Evolutionary conservation across 805 yeast species (phyloP).

Genomic region (Scheffersomyces lignosus): DNA sequence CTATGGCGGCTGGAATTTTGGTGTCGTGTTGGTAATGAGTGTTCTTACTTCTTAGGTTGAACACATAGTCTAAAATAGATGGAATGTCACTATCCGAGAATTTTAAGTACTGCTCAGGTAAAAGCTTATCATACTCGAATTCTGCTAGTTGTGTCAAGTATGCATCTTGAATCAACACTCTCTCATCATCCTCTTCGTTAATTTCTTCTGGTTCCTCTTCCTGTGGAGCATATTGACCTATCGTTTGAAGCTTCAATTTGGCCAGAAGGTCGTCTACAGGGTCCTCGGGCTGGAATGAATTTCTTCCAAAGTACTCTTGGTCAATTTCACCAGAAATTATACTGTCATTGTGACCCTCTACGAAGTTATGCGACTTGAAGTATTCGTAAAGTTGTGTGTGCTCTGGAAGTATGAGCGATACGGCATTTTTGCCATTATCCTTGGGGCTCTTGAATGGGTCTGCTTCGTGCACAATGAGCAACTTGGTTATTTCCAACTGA

Average conservation of each 20-base stretch:
- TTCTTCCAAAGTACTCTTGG: conserved; percentile 7
- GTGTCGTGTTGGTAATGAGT: conserved; percentile 44
- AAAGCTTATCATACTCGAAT: conserved; percentile 57
- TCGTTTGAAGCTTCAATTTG: conserved; percentile 33
- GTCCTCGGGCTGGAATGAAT: conserved; percentile 9
- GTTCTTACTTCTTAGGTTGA: conserved; percentile 43
- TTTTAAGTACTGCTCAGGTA: conserved; percentile 60
- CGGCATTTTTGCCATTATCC: conserved; percentile 47
- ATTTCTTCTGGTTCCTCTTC: conserved; percentile 19
- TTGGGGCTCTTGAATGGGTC: conserved; percentile 48
- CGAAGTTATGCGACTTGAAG: conserved; percentile 51
- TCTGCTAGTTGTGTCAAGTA: conserved; percentile 28
- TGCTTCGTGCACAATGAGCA: conserved; percentile 63
- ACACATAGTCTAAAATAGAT: conserved; percentile 47
- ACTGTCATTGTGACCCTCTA: conserved; percentile 11
- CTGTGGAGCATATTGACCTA: conserved; percentile 17
- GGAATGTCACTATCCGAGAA: conserved; percentile 62
- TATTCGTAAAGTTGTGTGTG: conserved; percentile 54
- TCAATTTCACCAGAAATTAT: no score
- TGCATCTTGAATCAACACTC: conserved; percentile 26
- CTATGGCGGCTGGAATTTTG: conserved; percentile 64
- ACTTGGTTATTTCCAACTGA: conserved; percentile 52
- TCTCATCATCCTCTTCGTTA: conserved; percentile 25
- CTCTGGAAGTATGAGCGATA: conserved; percentile 57
- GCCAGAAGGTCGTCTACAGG: conserved; percentile 32